A percentile compares a stretch with the other conserved stretches of the same genome.
Evolutionary conservation across 345 rosid genomes (phyloP).

Genomic region (Lepidium aucheri): DNA sequence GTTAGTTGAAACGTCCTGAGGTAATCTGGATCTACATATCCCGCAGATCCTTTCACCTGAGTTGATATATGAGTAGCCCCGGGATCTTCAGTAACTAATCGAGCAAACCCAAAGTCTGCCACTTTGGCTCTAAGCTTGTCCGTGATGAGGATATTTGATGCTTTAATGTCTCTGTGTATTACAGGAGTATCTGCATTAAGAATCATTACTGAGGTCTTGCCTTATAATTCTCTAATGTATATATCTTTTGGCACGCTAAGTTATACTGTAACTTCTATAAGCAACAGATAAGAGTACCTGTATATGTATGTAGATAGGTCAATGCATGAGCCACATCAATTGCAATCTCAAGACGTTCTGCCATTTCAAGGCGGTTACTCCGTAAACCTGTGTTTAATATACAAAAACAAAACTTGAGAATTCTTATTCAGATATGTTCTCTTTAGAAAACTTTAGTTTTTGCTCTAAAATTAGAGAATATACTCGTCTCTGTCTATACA

Average conservation of each 20-base stretch:
- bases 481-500: background rate
- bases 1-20: constrained; percentile 69
- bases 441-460: background rate
- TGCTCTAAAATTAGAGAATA: background rate
- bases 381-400: constrained; percentile 35
- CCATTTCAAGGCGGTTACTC: constrained; percentile 66
- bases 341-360: constrained; percentile 80
- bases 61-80: constrained; percentile 69
- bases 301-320: constrained; percentile 77
- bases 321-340: constrained; percentile 94
- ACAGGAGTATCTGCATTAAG: constrained; percentile 61
- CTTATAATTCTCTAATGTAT: background rate
- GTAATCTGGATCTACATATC: constrained; percentile 83
- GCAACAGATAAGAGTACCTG: constrained; percentile 38
- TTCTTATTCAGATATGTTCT: background rate
- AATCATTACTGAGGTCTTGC: background rate
- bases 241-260: background rate
- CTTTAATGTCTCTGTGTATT: constrained; percentile 89
- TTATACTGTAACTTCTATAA: background rate
- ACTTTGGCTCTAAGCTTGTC: constrained; percentile 88
- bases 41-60: constrained; percentile 71
- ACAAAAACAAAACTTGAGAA: background rate
- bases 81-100: constrained; percentile 47
- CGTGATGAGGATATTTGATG: constrained; percentile 63
- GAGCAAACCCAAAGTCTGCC: constrained; percentile 87